A percentile compares a stretch with the other conserved stretches of the same genome.
Conservation (phyloP, 2,329 filamentous ascomycete species). For the Pyrenochaeta sp. region DNA sequence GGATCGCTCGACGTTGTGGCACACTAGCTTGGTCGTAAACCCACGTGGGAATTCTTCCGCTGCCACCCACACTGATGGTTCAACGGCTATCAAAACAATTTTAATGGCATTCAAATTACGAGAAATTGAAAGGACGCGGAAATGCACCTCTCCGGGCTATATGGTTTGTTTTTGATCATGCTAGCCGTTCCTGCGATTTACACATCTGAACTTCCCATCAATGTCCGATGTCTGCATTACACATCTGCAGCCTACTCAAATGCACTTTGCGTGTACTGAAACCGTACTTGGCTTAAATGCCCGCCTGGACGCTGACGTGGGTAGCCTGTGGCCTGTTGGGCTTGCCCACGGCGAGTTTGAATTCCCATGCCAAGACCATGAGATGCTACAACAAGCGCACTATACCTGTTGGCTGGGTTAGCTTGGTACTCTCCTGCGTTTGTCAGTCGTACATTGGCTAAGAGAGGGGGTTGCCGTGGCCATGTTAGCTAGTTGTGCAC, state of each 20-base stretch:
- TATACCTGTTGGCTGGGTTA: constrained; percentile 22
- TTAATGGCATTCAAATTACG: background rate
- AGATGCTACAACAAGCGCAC: constrained; percentile 4
- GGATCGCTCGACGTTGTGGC: constrained; percentile 24
- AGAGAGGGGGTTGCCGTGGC: background rate
- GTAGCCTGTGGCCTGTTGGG: constrained; percentile 16
- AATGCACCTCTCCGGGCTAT: background rate
- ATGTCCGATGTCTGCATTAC: constrained; percentile 16
- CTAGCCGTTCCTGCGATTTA: background rate
- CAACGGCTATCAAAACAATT: constrained; percentile 11
- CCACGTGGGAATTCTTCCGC: constrained; percentile 28
- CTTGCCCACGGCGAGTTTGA: background rate
- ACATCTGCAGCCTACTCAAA: constrained; percentile 13
- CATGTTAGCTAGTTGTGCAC: too few species aligned
- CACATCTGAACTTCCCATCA: background rate
- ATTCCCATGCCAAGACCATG: background rate
- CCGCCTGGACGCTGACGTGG: constrained; percentile 2
- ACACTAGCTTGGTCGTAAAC: constrained; percentile 18
- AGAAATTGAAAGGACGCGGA: background rate
- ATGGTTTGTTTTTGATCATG: background rate
- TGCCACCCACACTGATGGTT: constrained; percentile 6
- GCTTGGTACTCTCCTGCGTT: constrained; percentile 7
- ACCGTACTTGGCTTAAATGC: background rate
- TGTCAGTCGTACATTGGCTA: background rate
- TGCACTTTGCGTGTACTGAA: constrained; percentile 8